Evolutionary conservation across 129 eudicot genomes (phyloP).

Genomic region (Flaveria trinervia): DNA sequence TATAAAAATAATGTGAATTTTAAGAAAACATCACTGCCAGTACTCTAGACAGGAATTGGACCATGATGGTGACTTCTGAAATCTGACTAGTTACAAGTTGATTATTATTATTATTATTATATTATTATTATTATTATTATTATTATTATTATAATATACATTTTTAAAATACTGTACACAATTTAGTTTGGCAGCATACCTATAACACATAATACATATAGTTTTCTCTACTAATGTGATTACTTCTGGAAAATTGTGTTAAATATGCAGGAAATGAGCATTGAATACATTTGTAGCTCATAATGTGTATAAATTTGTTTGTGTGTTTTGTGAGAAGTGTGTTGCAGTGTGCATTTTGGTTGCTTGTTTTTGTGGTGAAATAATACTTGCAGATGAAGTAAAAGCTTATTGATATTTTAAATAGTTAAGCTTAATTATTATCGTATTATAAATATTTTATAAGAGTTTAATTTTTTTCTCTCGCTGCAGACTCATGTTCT

Average conservation of each 20-base stretch:
- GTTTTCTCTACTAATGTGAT: neutral
- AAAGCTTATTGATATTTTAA: too few species aligned
- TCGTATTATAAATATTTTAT: too few species aligned
- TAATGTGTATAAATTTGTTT: neutral
- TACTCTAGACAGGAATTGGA: constrained; percentile 39
- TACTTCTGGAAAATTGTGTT: neutral
- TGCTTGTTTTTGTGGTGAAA: constrained; percentile 25
- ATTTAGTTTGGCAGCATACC: too few species aligned
- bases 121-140: too few species aligned
- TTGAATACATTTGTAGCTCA: constrained; percentile 5
- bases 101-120: neutral
- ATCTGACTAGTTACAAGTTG: constrained; percentile 19
- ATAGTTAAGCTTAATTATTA: too few species aligned
- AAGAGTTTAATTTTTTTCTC: too few species aligned
- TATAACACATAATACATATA: neutral
- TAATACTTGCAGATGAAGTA: constrained; percentile 6
- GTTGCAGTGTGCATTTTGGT: constrained; percentile 15
- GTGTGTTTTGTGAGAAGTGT: constrained; percentile 23
- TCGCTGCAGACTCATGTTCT: too few species aligned
- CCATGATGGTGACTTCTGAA: constrained; percentile 38
- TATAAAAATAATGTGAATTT: neutral
- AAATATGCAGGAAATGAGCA: neutral
- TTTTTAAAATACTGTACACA: neutral
- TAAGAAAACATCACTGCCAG: constrained; percentile 34
- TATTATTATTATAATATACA: neutral